Conservation (phyloP, 345 rosid genomes). For the Hirschfeldia incana region DNA sequence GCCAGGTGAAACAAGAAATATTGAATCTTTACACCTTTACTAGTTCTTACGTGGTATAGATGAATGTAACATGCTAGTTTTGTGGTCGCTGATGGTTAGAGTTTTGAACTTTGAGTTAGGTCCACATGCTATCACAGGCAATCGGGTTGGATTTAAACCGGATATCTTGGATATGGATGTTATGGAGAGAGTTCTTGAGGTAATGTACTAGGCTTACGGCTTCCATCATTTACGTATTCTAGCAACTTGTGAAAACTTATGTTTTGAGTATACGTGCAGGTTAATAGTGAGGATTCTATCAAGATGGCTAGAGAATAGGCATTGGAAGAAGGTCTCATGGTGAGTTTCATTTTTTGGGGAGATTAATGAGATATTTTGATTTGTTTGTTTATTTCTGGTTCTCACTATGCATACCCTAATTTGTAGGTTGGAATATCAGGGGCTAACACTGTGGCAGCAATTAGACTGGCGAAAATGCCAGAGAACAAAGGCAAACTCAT, state of each 20-base stretch:
- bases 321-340: constrained; percentile 95
- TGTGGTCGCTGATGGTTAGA: constrained; percentile 4
- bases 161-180: constrained; percentile 93
- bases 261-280: constrained; percentile 44
- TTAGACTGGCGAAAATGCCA: constrained; percentile 74
- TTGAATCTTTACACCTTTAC: not conserved
- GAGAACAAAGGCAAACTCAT: constrained; percentile 95
- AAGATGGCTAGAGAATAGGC: constrained; percentile 96
- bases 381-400: not conserved
- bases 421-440: constrained; percentile 91
- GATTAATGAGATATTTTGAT: not conserved
- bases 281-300: constrained; percentile 82
- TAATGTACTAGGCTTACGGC: not conserved
- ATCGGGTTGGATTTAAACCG: constrained; percentile 96
- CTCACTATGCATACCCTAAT: not conserved
- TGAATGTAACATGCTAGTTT: not conserved
- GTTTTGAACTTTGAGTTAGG: constrained; percentile 46
- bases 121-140: constrained; percentile 95
- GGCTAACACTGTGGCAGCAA: constrained; percentile 85
- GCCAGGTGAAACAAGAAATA: constrained; percentile 49
- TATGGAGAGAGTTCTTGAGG: constrained; percentile 93
- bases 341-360: constrained; percentile 28
- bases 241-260: constrained; percentile 14
- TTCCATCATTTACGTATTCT: not conserved
- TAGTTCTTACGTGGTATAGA: not conserved